Percentiles rank a stretch among this genome's conserved stretches.
Evolutionary conservation across 768 basidiomycete species (phyloP).

Genomic region (Pisolithus tinctorius): DNA sequence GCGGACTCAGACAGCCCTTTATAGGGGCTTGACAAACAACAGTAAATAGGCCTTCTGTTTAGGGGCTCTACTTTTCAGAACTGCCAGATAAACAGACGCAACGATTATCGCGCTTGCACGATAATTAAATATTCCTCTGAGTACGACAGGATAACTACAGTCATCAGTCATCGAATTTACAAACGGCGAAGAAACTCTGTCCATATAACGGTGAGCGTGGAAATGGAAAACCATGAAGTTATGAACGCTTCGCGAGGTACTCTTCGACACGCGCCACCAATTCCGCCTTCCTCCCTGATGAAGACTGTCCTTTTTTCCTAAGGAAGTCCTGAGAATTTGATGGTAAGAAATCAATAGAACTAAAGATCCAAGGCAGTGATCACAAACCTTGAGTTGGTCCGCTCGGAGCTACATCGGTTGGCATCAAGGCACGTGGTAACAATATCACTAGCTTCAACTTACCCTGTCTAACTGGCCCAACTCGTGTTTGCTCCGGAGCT

Average conservation of each 20-base stretch:
- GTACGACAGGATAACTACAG: too few species aligned
- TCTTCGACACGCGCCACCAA: slow-evolving; percentile 58
- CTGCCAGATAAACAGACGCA: too few species aligned
- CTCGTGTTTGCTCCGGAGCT: slow-evolving; percentile 63
- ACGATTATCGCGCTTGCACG: too few species aligned
- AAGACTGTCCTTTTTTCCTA: slow-evolving; percentile 53
- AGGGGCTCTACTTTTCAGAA: too few species aligned
- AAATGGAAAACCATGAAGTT: background rate
- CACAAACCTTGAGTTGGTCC: slow-evolving; percentile 70
- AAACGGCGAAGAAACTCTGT: too few species aligned
- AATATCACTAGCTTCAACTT: slow-evolving; percentile 11
- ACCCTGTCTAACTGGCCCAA: slow-evolving; percentile 63
- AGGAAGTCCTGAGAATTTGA: slow-evolving; percentile 53
- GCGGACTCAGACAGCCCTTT: too few species aligned
- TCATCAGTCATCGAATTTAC: too few species aligned
- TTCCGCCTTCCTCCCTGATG: slow-evolving; percentile 69
- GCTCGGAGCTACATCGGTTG: slow-evolving; percentile 52
- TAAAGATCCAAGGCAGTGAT: background rate
- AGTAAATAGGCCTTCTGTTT: too few species aligned
- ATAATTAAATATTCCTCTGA: too few species aligned
- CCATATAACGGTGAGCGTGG: too few species aligned
- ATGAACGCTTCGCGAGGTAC: slow-evolving; percentile 41
- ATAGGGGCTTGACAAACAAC: too few species aligned
- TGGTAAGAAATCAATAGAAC: background rate
- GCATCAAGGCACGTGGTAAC: slow-evolving; percentile 5